Evolutionary conservation across 306 rosid genomes (phyloP), one percentile per base, ranked within the genome.

Genomic region (Carpinus viminea): DNA sequence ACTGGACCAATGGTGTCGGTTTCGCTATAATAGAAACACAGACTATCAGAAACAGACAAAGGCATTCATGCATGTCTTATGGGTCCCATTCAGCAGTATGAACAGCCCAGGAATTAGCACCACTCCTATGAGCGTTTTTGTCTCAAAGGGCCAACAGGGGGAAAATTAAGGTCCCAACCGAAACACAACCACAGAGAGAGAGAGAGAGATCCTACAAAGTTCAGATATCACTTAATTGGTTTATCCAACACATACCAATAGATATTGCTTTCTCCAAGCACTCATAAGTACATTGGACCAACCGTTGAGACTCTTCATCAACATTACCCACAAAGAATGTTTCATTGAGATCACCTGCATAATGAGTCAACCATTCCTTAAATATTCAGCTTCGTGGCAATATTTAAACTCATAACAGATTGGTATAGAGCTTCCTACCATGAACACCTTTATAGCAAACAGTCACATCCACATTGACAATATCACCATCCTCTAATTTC

Each of bases 301-400:
- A 83, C 85, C 85, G 83, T 43, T 53, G 79, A 74, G 94, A 90
- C 85, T 91, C 99, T 81, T 95, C 97, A 38, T 93, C 94, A 78
- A 95, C 97, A 78, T 91, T 93, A 78, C 99, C 99, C 82, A 95
- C 98, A 41, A 93, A 95, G 91, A 87, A 93, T 50, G 99, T 95
- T 62, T 93, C 99, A 75, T 95, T 95, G 61, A 95, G 96, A 91
- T 95, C 99, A 84, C 87, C 99, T 95, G 88, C 70, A 82, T 51
- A 66, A 77, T 54, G 72, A 85, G 72, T 72, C 79, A 51, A 53
- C 73, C 12, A 55, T 31, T 21, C 70, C 48, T 75, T 74, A 73
- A 26, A 36, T 10, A 51, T 28, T 15, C 47, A 71, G 21, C 38
- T 62, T 52, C 73, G 57, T 16, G 61, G 62, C 31, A 38, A 72